Evolutionary conservation across 2,329 filamentous ascomycete genomes (phyloP).

Genomic region (Monosporascus sp.): DNA sequence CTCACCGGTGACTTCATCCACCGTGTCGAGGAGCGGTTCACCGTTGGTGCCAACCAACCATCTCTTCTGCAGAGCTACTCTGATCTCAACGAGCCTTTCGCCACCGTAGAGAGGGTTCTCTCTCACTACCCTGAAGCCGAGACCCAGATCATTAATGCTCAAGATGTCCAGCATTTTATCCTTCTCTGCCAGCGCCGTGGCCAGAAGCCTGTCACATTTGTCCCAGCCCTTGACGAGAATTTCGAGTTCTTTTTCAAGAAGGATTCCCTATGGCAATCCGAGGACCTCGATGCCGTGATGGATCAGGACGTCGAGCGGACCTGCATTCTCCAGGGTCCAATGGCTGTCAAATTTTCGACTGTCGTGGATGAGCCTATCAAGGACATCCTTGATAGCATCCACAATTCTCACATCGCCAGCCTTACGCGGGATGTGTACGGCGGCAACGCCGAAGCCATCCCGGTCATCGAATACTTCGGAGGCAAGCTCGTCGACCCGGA

Average conservation of each 20-base stretch:
- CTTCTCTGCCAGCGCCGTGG: slow-evolving; percentile 84
- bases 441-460: slow-evolving; percentile 68
- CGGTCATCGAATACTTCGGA: slow-evolving; percentile 90
- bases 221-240: slow-evolving; percentile 90
- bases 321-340: slow-evolving; percentile 93
- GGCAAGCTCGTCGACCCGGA: slow-evolving; percentile 73
- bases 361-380: slow-evolving; percentile 90
- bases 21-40: slow-evolving; percentile 95
- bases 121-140: slow-evolving; percentile 81
- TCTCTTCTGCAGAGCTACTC: slow-evolving; percentile 87
- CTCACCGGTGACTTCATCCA: slow-evolving; percentile 95
- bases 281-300: slow-evolving; percentile 93
- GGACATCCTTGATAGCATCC: slow-evolving; percentile 88
- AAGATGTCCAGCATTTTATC: slow-evolving; percentile 96
- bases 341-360: slow-evolving; percentile 85
- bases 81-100: slow-evolving; percentile 79
- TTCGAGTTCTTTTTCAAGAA: slow-evolving; percentile 99
- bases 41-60: slow-evolving; percentile 61
- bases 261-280: slow-evolving; percentile 98
- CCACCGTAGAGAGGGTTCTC: slow-evolving; percentile 72
- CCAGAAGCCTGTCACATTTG: slow-evolving; percentile 96
- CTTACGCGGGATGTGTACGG: slow-evolving; percentile 77
- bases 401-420: slow-evolving; percentile 77
- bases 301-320: slow-evolving; percentile 93
- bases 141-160: slow-evolving; percentile 90